These are phyloP conservation scores for Picea glauca DNA, from an alignment of 75 land plant species.

Conservation along the genomic window DNA sequence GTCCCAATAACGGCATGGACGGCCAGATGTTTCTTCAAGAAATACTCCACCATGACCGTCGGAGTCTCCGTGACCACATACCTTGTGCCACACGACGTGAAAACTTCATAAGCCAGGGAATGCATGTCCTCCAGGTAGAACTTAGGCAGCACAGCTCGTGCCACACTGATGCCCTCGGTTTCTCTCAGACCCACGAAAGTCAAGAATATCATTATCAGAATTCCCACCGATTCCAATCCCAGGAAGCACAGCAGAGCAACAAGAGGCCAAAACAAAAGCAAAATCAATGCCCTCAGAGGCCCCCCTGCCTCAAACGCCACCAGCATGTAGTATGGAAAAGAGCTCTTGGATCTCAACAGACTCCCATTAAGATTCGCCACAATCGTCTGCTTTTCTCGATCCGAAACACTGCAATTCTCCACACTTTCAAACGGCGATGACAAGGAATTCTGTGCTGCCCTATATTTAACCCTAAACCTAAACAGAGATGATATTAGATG, in stretches of 20 bases:
- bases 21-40: slow-evolving; percentile 44
- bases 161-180: slow-evolving; percentile 44
- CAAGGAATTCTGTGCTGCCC: not conserved
- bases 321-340: slow-evolving; percentile 53
- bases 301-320: slow-evolving; percentile 57
- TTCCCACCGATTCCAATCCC: slow-evolving; percentile 21
- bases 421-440: not conserved
- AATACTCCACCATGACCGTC: slow-evolving; percentile 64
- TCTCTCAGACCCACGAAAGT: slow-evolving; percentile 54
- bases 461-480: not conserved
- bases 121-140: slow-evolving; percentile 75
- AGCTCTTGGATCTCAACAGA: slow-evolving; percentile 28
- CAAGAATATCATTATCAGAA: slow-evolving; percentile 59
- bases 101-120: slow-evolving; percentile 21
- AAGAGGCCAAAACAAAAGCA: slow-evolving; percentile 26
- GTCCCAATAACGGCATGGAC: slow-evolving; percentile 50
- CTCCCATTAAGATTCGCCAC: slow-evolving; percentile 24
- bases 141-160: slow-evolving; percentile 75
- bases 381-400: not conserved
- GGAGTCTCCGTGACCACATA: slow-evolving; percentile 52
- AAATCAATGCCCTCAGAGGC: slow-evolving; percentile 20
- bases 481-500: not conserved
- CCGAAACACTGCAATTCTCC: not conserved
- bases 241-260: slow-evolving; percentile 18
- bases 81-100: slow-evolving; percentile 26